Evolutionary conservation across 345 rosid genomes (phyloP), one percentile per base, ranked within the genome.

Genomic region (Pistacia integerrima): DNA sequence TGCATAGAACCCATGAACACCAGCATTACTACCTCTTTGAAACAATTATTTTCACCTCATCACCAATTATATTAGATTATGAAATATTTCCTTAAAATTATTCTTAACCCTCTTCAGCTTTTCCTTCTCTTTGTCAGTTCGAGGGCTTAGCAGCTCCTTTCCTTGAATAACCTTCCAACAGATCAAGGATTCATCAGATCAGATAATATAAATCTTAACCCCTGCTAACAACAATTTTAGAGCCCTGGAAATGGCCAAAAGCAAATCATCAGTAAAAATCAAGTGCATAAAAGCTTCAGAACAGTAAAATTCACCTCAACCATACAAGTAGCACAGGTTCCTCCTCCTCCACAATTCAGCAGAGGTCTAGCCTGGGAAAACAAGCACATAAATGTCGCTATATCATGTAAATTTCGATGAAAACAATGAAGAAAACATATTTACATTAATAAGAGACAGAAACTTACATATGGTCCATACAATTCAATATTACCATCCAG

Each of bases 241-340:
- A 12, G 33, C 35, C 22, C 59, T 69, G 28, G 28, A 33, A 60
- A 70, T 28, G 59, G 51, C 8, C 0, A 25, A 69, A 10, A 59
- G 35, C 18, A 16, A 67, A 30, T 30, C 33, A 30, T 30, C 33
- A 30, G 33, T 30, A 30, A 30, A 30, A 30, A 30, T 30, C 33
- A 1, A 30, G 33, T 30, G 3, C 33, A 30, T 30, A 5, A 41
- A 41, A 5, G 9, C 0, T 41, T 41, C 46, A 52, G 25, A 28
- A 13, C 10, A 48, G 11, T 20, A 9, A 58, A 58, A 54, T 54
- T 81, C 77, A 93, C 98, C 95, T 94, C 98, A 57, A 93, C 97
- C 93, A 90, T 84, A 85, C 98, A 94, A 77, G 97, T 90, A 3
- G 81, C 94, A 79, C 98, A 94, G 62, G 97, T 93, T 62, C 98